phyloP scores from a whole-genome alignment of 2,329 filamentous ascomycete species.

The Triangularia setosa region DNA sequence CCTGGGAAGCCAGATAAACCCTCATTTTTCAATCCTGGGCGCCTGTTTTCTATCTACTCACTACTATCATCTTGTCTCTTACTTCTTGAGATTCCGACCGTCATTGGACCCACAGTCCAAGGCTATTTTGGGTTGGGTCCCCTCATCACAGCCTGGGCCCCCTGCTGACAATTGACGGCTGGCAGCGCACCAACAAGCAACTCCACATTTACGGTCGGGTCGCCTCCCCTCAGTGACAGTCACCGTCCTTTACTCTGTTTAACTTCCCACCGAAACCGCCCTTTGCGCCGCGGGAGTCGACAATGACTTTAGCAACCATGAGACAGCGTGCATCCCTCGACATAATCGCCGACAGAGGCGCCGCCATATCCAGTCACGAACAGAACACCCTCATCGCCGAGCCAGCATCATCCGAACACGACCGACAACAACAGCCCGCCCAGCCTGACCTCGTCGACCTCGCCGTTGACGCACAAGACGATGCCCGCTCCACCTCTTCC shows the following conservation, averaged over 20 bases:
- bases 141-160: slow-evolving; percentile 16
- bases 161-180: slow-evolving; percentile 19
- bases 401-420: background rate
- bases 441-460: slow-evolving; percentile 20
- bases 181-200: slow-evolving; percentile 19
- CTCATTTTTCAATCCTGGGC: background rate
- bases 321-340: slow-evolving; percentile 23
- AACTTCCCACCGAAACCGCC: background rate
- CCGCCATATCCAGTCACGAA: background rate
- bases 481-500: slow-evolving; percentile 61
- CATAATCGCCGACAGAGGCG: slow-evolving; percentile 19
- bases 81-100: background rate
- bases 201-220: slow-evolving; percentile 18
- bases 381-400: background rate
- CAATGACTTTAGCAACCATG: slow-evolving; percentile 17
- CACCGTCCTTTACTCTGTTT: background rate
- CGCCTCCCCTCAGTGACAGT: slow-evolving; percentile 10
- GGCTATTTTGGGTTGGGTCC: slow-evolving; percentile 23
- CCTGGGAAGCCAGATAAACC: background rate
- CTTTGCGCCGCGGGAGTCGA: slow-evolving; percentile 13
- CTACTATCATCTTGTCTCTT: background rate
- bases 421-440: background rate
- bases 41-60: background rate
- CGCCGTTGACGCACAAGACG: slow-evolving; percentile 35
- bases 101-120: background rate